Conservation (phyloP, 768 basidiomycete species). For the Nidula microcarpa region DNA sequence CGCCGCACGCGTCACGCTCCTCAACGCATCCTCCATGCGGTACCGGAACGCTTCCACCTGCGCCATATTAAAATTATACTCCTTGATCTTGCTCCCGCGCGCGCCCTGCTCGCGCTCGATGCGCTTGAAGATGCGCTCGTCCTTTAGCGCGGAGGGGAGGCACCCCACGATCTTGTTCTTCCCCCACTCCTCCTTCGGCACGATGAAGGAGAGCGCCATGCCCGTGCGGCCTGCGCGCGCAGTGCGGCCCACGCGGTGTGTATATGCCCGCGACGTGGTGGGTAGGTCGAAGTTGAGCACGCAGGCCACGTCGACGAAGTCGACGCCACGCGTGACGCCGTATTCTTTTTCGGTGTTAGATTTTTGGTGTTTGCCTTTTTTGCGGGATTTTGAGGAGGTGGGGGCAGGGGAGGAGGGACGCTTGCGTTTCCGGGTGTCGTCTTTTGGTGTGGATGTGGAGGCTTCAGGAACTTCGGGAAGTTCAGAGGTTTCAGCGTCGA, state of each 20-base stretch:
- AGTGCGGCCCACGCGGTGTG: conserved; percentile 93
- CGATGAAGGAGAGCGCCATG: conserved; percentile 86
- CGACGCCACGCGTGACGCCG: conserved; percentile 92
- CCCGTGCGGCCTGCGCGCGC: conserved; percentile 94
- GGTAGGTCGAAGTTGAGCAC: conserved; percentile 99
- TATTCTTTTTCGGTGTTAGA: conserved; percentile 67
- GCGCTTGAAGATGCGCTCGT: conserved; percentile 73
- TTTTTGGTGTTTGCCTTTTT: conserved; percentile 50
- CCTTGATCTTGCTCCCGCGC: conserved; percentile 62
- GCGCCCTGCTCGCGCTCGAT: conserved; percentile 76
- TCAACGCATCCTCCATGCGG: conserved; percentile 94
- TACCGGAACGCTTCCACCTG: conserved; percentile 98
- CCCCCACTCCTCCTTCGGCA: conserved; percentile 65
- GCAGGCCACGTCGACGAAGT: conserved; percentile 95
- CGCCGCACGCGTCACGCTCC: conserved; percentile 81
- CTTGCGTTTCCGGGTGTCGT: conserved; percentile 52
- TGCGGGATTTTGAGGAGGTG: conserved; percentile 24
- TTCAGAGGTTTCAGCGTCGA: conserved; percentile 4
- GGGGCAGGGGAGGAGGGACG: conserved; percentile 38
- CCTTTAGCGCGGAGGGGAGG: conserved; percentile 65
- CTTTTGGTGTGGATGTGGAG: conserved; percentile 5
- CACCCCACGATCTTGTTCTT: conserved; percentile 72
- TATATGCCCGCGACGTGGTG: conserved; percentile 80
- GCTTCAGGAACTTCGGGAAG: conserved; percentile 9
- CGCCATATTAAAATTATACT: conserved; percentile 93